phyloP scores from a whole-genome alignment of 306 rosid species.

The Gastrolobium bilobum region DNA sequence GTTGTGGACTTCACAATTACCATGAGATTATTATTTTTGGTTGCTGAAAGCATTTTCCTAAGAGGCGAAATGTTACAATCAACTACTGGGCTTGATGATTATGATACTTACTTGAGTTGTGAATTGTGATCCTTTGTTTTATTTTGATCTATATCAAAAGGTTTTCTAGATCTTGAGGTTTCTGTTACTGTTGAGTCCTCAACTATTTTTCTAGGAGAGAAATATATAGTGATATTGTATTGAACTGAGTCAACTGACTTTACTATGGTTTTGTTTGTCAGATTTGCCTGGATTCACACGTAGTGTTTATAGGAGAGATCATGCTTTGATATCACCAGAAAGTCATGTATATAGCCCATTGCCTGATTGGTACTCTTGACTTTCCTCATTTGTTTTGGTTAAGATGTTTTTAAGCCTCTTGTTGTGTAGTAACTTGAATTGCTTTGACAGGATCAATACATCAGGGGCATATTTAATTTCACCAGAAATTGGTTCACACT shows the following conservation, averaged over 20 bases:
- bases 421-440: slow-evolving; percentile 45
- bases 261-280: slow-evolving; percentile 53
- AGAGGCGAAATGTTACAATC: slow-evolving; percentile 34
- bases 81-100: slow-evolving; percentile 31
- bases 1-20: slow-evolving; percentile 1
- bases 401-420: slow-evolving; percentile 41
- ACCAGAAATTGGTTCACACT: slow-evolving; percentile 86
- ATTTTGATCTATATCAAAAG: neutral
- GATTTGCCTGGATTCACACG: slow-evolving; percentile 98
- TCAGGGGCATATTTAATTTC: slow-evolving; percentile 84
- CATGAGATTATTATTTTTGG: slow-evolving; percentile 25
- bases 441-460: slow-evolving; percentile 73
- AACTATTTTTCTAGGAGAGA: slow-evolving; percentile 16
- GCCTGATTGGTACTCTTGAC: slow-evolving; percentile 76
- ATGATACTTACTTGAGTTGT: slow-evolving; percentile 16
- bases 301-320: slow-evolving; percentile 83
- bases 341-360: slow-evolving; percentile 93
- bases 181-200: slow-evolving; percentile 28
- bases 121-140: slow-evolving; percentile 4
- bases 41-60: slow-evolving; percentile 10
- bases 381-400: slow-evolving; percentile 42
- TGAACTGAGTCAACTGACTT: slow-evolving; percentile 43
- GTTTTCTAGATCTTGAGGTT: slow-evolving; percentile 14
- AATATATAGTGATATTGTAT: slow-evolving; percentile 3
- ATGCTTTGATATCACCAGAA: slow-evolving; percentile 91